These are phyloP conservation scores for Microdochium bolleyi DNA, from an alignment of 2,329 filamentous ascomycete species.

Conservation along the genomic window DNA sequence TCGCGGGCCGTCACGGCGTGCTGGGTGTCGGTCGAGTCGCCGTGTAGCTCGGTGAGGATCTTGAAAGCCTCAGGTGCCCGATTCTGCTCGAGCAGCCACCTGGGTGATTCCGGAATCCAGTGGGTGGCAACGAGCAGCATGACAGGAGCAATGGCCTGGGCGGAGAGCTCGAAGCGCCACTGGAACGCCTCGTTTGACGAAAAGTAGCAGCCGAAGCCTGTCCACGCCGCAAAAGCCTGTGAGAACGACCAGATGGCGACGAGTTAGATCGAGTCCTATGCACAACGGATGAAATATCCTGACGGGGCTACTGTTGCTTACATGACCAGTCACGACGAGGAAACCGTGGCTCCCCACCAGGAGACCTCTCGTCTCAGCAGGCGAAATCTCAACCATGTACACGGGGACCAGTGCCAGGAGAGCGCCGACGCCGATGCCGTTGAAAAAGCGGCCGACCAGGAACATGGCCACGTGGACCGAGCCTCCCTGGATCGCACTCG, in stretches of 20 bases:
- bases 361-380: constrained; percentile 30
- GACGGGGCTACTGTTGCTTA: no score
- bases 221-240: constrained; percentile 38
- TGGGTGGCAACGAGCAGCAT: constrained; percentile 29
- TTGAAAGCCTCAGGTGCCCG: constrained; percentile 33
- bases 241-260: constrained; percentile 31
- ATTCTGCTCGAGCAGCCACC: constrained; percentile 40
- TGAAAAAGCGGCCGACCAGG: constrained; percentile 31
- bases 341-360: constrained; percentile 33
- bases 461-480: constrained; percentile 24
- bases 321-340: constrained; percentile 31
- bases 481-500: no score
- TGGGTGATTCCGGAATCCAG: constrained; percentile 36
- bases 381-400: constrained; percentile 33
- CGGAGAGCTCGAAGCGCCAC: constrained; percentile 34
- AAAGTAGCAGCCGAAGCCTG: constrained; percentile 35
- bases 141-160: constrained; percentile 29
- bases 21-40: constrained; percentile 25
- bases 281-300: no score
- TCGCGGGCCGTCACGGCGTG: constrained; percentile 31
- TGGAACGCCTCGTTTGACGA: constrained; percentile 28
- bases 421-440: constrained; percentile 31
- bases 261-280: no score
- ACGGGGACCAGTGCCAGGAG: constrained; percentile 33
- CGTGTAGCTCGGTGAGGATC: constrained; percentile 30